Base-by-base conservation (phyloP, 768 basidiomycete genomes). In the Hirschioporus abietinus region DNA sequence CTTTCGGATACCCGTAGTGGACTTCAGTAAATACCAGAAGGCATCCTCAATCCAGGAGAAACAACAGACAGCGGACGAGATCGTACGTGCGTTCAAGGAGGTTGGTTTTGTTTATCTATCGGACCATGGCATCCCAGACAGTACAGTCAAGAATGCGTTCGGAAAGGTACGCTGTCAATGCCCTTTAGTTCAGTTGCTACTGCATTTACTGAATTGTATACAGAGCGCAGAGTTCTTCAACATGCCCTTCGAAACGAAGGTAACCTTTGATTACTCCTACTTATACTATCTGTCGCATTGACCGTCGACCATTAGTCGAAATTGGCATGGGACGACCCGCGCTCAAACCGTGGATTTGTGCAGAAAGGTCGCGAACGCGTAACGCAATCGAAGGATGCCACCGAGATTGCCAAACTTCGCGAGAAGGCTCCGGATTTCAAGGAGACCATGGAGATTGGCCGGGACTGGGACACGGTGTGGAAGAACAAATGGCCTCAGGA, bases 381-480 rank as follows among this genome's bases (percentile, higher is more conserved):
- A 30, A 91, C 91, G 0, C 89, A 90, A 68, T 88, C 88, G 26
- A 78, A 82, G 35, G 86, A 92, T 75, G 82, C 86, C 10, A 76
- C 80, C 20, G 92, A 93, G 77, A 94, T 95, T 70, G 88, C 87
- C 60, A 75, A 81, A 59, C 78, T 95, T 24, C 87, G 93, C n/a
- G 80, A 78, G 66, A 87, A 86, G 67, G 87, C 93, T 0, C 93
- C 93, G 0, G 93, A 93, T 73, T 86, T 78, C 77, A 93, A 93
- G 76, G 93, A 95, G 75, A 81, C 86, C 8, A 93, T 95, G 88
- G 93, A 96, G 75, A 94, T 96, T 60, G 93, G 94, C 34, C 83
- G 90, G 26, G 92, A 96, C 66, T 90, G 89, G 86, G 92, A 91
- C 70, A 79, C 83, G 18, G 81, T 77, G 52, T 92, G 89, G 88